Base-by-base conservation (phyloP, 345 rosid genomes). In the Turnera subulata region DNA sequence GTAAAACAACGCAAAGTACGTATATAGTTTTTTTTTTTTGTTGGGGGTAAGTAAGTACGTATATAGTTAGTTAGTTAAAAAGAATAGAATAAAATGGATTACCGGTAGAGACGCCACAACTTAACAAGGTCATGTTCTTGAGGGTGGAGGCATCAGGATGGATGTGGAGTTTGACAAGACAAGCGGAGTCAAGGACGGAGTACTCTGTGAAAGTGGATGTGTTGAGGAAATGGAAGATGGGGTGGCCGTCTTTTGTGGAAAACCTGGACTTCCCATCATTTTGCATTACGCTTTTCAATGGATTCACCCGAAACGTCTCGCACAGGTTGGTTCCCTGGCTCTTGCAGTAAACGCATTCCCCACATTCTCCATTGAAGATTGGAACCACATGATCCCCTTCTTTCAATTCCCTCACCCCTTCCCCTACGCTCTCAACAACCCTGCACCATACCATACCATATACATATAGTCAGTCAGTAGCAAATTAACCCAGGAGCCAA, bases 21-120 rank as follows among this genome's bases (percentile, higher is more conserved):
- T n/a, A n/a, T n/a, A n/a, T n/a, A n/a, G n/a, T n/a, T n/a, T n/a
- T n/a, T n/a, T n/a, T n/a, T n/a, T n/a, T n/a, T n/a, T n/a, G n/a
- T n/a, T n/a, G n/a, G n/a, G n/a, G n/a, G n/a, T n/a, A n/a, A n/a
- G n/a, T n/a, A n/a, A n/a, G n/a, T n/a, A n/a, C n/a, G n/a, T n/a
- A n/a, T n/a, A n/a, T n/a, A n/a, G n/a, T n/a, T n/a, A n/a, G n/a
- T n/a, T n/a, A n/a, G n/a, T n/a, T n/a, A n/a, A n/a, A n/a, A n/a
- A n/a, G n/a, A n/a, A n/a, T n/a, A n/a, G n/a, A n/a, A n/a, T n/a
- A n/a, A n/a, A n/a, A n/a, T n/a, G n/a, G n/a, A n/a, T 52, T 67
- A 85, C 89, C 93, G 0, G 91, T 82, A 38, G 95, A 75, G 60
- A 87, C 70, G 29, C 95, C 81, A 38, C 95, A 87, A 21, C 95